Base-by-base conservation (phyloP, 1,284 basidiomycete species). In the Violaceomyces palustris region DNA sequence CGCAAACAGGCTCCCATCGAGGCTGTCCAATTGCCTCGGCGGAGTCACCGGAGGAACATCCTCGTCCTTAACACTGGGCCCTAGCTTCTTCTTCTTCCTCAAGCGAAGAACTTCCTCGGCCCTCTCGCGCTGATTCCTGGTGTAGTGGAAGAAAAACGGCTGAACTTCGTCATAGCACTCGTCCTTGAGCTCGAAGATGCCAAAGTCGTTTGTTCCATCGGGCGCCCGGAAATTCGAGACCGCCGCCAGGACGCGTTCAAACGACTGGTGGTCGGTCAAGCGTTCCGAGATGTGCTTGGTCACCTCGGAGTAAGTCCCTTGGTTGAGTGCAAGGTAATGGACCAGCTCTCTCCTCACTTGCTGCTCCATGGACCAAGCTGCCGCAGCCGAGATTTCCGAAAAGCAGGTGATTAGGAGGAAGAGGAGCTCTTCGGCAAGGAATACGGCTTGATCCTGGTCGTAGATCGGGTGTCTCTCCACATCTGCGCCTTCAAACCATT, bases 81-180 rank as follows among this genome's bases (percentile, higher is more conserved):
- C 43, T 3, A 59, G 26, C 11, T 42, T 35, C 31, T 50, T 56
- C 52, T 56, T 63, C 27, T 56, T 40, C 7, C 51, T 36, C 15
- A 27, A 35, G 18, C 47, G 43, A 33, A 97, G 77, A 6, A 87
- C 80, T 25, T 80, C 81, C 63, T 93, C 89, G n/a, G 90, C 92
- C 69, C 92, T 88, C 66, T 96, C 89, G 32, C 91, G 82, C 69
- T 91, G 87, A 74, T 98, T 98, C 24, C 92, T 81, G 10, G 88
- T 86, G 75, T 94, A 98, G 69, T 97, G 91, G 71, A 86, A 88
- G 78, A 93, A 97, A 77, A 91, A 94, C 0, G 92, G 91, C 66
- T 97, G 87, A 54, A 98, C 85, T 58, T 96, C 86, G 53, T 84
- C 84, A 70, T 83, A 91, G 22, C 78, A 79, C 62, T 87, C 87